Evolutionary conservation across 2,329 filamentous ascomycete species (phyloP), one percentile per base, ranked within the genome.

Genomic region (Metarhizium rileyi): DNA sequence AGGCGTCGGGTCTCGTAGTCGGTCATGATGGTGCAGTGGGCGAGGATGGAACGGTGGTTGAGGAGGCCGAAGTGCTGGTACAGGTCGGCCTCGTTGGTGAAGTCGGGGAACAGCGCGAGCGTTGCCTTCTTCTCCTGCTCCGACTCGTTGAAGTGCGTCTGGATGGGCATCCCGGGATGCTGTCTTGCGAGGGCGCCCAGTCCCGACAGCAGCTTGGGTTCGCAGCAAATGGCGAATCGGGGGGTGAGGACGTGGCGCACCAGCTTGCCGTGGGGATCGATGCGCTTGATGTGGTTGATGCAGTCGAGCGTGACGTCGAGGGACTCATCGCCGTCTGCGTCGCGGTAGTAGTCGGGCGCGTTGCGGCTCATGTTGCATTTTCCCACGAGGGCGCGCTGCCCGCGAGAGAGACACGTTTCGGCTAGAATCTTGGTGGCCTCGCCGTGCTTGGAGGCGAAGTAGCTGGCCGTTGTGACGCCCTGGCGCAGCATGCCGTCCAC

Each of bases 81-180:
- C 3, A 86, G 65, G 48, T 83, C 78, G 0, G 72, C 77, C 60
- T 85, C 81, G 48, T 70, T 78, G 2, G 59, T 55, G 46, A 80
- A 80, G 1, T 70, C 61, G 0, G 79, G 78, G 55, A 83, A 84
- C 2, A 85, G 63, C 1, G 68, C 61, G 7, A 62, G 63, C 0
- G 81, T 84, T 20, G 74, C 72, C 1, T 66, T 55, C 48, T 82
- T 78, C 60, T 85, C 81, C 52, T 81, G 74, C 56, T 72, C 67
- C 0, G 81, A 79, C 58, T 85, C 81, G 61, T 83, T 79, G 66
- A 85, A 84, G 60, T 85, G 82, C 3, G 81, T 84, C 63, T 86
- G 81, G 28, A 86, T 76, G 0, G 77, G 70, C 20, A 84, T 59
- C 1, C 70, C 61, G 0, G 67, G 66, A 50, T 83, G 69, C 9